Conservation (phyloP, 1,284 basidiomycete genomes). For the Papiliotrema laurentii region DNA sequence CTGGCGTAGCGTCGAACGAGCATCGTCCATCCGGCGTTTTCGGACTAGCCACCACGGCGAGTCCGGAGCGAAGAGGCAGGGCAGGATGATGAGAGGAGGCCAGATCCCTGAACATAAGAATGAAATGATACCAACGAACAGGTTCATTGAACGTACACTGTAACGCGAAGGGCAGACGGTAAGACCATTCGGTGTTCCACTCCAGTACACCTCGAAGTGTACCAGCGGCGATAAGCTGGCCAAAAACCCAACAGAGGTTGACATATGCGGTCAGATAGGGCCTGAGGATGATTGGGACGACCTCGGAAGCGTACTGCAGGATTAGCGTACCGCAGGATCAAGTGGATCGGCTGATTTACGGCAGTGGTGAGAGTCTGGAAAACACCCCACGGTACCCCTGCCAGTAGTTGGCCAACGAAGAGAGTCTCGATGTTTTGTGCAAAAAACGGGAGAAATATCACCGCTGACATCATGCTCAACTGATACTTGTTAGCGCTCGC, state of each 20-base stretch:
- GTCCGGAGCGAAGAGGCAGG: slow-evolving; percentile 24
- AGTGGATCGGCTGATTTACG: too few relatives aligned
- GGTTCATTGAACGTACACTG: slow-evolving; percentile 17
- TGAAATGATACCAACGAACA: not conserved
- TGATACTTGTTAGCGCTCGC: slow-evolving; percentile 26
- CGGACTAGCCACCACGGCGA: slow-evolving; percentile 34
- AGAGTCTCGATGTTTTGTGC: slow-evolving; percentile 34
- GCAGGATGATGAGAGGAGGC: slow-evolving; percentile 33
- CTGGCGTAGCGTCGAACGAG: too few relatives aligned
- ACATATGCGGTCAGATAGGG: slow-evolving; percentile 43
- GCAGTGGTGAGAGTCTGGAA: slow-evolving; percentile 14
- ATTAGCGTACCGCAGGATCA: too few relatives aligned
- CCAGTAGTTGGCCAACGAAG: slow-evolving; percentile 36
- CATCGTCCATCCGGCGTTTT: slow-evolving; percentile 24
- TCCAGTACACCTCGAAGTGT: slow-evolving; percentile 38
- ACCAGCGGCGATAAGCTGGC: slow-evolving; percentile 32
- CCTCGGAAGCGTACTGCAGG: slow-evolving; percentile 44
- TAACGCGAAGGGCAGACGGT: slow-evolving; percentile 37
- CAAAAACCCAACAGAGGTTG: slow-evolving; percentile 42
- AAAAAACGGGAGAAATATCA: slow-evolving; percentile 38
- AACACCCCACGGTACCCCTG: slow-evolving; percentile 37
- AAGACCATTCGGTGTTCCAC: slow-evolving; percentile 33
- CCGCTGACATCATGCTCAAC: not conserved
- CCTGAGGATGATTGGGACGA: slow-evolving; percentile 43
- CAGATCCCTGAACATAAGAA: slow-evolving; percentile 14